phyloP scores from a whole-genome alignment of 352 stramenopile genomes.

The Phytophthora niederhauseri region DNA sequence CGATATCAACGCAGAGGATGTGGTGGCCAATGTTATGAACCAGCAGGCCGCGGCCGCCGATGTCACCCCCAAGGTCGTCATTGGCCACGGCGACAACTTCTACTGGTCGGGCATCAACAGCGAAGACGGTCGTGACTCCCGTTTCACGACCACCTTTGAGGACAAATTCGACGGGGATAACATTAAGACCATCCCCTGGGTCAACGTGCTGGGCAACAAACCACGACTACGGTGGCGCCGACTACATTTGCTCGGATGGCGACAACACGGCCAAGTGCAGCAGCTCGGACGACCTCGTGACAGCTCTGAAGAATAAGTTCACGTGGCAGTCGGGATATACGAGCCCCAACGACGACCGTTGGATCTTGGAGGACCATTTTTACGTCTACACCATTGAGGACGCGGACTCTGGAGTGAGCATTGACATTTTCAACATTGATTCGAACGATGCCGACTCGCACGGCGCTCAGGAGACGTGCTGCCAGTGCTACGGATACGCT shows the following conservation, averaged over 20 bases:
- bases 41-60: constrained; percentile 41
- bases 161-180: constrained; percentile 56
- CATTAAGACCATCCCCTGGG: constrained; percentile 59
- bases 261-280: constrained; percentile 36
- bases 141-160: constrained; percentile 67
- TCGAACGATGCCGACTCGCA: constrained; percentile 60
- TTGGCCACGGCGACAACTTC: constrained; percentile 74
- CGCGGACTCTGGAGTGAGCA: constrained; percentile 42
- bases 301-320: constrained; percentile 49
- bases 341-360: constrained; percentile 59
- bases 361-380: constrained; percentile 59
- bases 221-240: constrained; percentile 68
- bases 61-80: constrained; percentile 56
- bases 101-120: constrained; percentile 69
- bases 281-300: constrained; percentile 28
- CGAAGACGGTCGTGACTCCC: constrained; percentile 46
- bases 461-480: constrained; percentile 54
- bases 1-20: constrained; percentile 65
- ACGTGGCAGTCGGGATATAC: constrained; percentile 51
- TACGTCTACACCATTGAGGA: constrained; percentile 59
- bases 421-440: constrained; percentile 71
- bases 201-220: constrained; percentile 75
- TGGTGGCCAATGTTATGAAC: constrained; percentile 65
- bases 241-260: constrained; percentile 56
- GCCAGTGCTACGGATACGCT: constrained; percentile 64